A percentile compares a stretch with the other conserved stretches of the same genome.
These are phyloP conservation scores for Trichaptum fuscoviolaceum DNA, from an alignment of 768 basidiomycete species.

Conservation along the genomic window DNA sequence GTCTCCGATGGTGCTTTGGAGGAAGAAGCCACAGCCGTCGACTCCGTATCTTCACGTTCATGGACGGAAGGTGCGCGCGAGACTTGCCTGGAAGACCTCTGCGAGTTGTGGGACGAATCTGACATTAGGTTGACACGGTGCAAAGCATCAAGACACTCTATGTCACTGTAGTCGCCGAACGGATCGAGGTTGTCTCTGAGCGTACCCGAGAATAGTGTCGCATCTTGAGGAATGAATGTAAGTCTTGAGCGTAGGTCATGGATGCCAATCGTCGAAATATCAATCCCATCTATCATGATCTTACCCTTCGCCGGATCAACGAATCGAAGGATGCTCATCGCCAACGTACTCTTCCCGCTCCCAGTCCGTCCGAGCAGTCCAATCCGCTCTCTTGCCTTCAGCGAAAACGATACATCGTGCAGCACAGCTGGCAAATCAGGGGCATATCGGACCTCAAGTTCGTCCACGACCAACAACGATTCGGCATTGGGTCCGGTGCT, in stretches of 20 bases:
- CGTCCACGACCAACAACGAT: conserved; percentile 59
- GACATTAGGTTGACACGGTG: conserved; percentile 71
- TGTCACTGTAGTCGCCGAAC: conserved; percentile 76
- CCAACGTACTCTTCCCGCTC: conserved; percentile 78
- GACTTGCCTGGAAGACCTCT: conserved; percentile 42
- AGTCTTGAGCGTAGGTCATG: conserved; percentile 71
- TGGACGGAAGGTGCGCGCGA: conserved; percentile 42
- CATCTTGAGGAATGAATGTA: conserved; percentile 73
- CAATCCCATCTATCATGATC: conserved; percentile 83
- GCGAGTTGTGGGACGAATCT: conserved; percentile 36
- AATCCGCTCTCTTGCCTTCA: conserved; percentile 68
- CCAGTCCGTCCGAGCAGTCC: conserved; percentile 80
- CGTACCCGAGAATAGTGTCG: conserved; percentile 76
- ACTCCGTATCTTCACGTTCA: conserved; percentile 7
- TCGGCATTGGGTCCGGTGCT: conserved; percentile 45
- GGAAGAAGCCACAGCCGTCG: conserved; percentile 4
- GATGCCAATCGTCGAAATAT: conserved; percentile 80
- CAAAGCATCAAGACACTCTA: conserved; percentile 76
- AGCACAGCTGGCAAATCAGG: conserved; percentile 81
- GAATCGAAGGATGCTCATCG: conserved; percentile 82
- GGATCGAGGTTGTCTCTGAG: conserved; percentile 73
- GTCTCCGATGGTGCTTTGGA: neutral
- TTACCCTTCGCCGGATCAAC: conserved; percentile 68
- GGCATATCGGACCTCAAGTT: conserved; percentile 77
- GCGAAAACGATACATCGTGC: conserved; percentile 65